Percentiles rank a stretch among this genome's conserved stretches.
Conservation (phyloP, 1,139 yeast species). For the Lodderomyces parapsilosis region DNA sequence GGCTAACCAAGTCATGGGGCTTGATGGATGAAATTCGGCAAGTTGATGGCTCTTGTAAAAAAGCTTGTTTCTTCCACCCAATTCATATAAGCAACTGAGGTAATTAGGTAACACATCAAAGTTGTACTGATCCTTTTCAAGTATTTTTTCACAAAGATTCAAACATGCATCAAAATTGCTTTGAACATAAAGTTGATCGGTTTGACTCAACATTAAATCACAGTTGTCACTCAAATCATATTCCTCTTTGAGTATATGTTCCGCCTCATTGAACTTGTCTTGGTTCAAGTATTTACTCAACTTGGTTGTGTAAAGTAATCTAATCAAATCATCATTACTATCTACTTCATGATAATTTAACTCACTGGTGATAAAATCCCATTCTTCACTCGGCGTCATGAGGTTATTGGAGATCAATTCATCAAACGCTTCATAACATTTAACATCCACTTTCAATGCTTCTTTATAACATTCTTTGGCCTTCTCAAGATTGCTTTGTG, state of each 20-base stretch:
- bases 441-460: constrained; percentile 83
- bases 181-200: constrained; percentile 72
- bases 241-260: constrained; percentile 63
- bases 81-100: constrained; percentile 80
- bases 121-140: constrained; percentile 67
- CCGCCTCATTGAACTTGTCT: constrained; percentile 63
- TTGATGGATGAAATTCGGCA: constrained; percentile 82
- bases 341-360: constrained; percentile 70
- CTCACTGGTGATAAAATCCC: constrained; percentile 67
- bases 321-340: constrained; percentile 77
- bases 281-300: constrained; percentile 72
- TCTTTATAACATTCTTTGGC: constrained; percentile 90
- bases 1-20: constrained; percentile 87
- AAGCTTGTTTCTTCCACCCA: constrained; percentile 78
- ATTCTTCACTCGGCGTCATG: constrained; percentile 82
- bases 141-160: constrained; percentile 64
- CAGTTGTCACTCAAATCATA: constrained; percentile 67
- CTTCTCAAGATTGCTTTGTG: constrained; percentile 78
- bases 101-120: constrained; percentile 76
- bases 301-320: constrained; percentile 70
- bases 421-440: constrained; percentile 91
- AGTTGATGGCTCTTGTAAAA: constrained; percentile 81
- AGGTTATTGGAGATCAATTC: constrained; percentile 73
- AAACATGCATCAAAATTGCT: constrained; percentile 80
- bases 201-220: constrained; percentile 68